Evolutionary conservation across 768 basidiomycete genomes (phyloP).

Genomic region (Lanmaoa rubissima): DNA sequence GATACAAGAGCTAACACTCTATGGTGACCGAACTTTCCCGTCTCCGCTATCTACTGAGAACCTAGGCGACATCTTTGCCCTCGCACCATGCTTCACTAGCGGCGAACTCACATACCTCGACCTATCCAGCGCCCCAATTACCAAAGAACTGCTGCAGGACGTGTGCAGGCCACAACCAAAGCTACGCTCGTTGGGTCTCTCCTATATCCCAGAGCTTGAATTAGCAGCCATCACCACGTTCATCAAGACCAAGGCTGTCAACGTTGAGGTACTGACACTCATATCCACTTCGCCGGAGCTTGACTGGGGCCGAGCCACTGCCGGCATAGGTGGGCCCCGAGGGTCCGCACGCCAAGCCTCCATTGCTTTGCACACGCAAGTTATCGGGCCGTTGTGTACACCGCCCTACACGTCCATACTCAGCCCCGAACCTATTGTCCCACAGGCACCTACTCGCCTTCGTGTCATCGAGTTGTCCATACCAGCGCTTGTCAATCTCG

Average conservation of each 20-base stretch:
- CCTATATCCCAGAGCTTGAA: slow-evolving; percentile 73
- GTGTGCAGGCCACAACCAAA: slow-evolving; percentile 62
- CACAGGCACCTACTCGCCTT: slow-evolving; percentile 60
- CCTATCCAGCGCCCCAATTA: slow-evolving; percentile 79
- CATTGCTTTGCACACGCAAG: slow-evolving; percentile 69
- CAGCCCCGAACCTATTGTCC: slow-evolving; percentile 28
- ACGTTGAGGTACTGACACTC: slow-evolving; percentile 85
- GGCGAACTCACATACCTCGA: slow-evolving; percentile 85
- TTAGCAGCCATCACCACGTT: slow-evolving; percentile 68
- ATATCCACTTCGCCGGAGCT: slow-evolving; percentile 75
- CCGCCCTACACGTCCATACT: slow-evolving; percentile 72
- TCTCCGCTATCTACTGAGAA: slow-evolving; percentile 69
- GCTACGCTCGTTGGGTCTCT: slow-evolving; percentile 87
- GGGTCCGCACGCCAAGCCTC: slow-evolving; percentile 64
- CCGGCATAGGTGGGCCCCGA: slow-evolving; percentile 28
- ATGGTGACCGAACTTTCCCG: slow-evolving; percentile 82
- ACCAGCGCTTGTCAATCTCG: slow-evolving; percentile 66
- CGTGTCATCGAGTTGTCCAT: slow-evolving; percentile 86
- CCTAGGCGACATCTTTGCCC: slow-evolving; percentile 60
- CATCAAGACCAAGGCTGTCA: slow-evolving; percentile 60
- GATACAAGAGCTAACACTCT: slow-evolving; percentile 80
- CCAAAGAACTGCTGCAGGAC: slow-evolving; percentile 47
- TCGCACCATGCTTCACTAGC: slow-evolving; percentile 76
- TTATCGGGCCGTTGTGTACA: slow-evolving; percentile 79
- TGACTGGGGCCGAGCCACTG: slow-evolving; percentile 46